Evolutionary conservation across 2,329 filamentous ascomycete species (phyloP).

Genomic region (Botryotinia globosa): DNA sequence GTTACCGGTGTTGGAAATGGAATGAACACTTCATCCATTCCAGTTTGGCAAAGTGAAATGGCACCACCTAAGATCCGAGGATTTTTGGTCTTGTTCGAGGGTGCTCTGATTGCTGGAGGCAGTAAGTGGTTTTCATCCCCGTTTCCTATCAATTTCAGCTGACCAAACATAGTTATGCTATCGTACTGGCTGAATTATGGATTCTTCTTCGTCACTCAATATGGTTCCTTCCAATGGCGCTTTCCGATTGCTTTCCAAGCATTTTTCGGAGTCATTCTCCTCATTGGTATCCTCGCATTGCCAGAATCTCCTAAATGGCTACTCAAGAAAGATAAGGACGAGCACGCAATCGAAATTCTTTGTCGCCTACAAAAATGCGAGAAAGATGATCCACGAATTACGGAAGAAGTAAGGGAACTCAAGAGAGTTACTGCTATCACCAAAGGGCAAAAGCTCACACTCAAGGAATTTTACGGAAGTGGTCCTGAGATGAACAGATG

Average conservation of each 20-base stretch:
- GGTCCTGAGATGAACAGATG: slow-evolving; percentile 51
- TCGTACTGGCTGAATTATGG: slow-evolving; percentile 61
- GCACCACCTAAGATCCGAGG: slow-evolving; percentile 56
- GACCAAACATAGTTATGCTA: slow-evolving; percentile 30
- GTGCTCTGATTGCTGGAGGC: slow-evolving; percentile 55
- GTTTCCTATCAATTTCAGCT: neutral
- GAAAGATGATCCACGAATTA: slow-evolving; percentile 21
- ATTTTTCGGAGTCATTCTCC: slow-evolving; percentile 57
- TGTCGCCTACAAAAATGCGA: slow-evolving; percentile 29
- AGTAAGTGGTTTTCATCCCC: slow-evolving; percentile 30
- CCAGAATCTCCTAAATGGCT: slow-evolving; percentile 53
- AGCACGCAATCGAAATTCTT: slow-evolving; percentile 32
- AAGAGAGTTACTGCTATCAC: slow-evolving; percentile 40
- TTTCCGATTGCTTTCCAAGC: slow-evolving; percentile 61
- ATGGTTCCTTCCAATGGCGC: slow-evolving; percentile 53
- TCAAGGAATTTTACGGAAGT: slow-evolving; percentile 26
- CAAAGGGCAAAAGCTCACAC: slow-evolving; percentile 32
- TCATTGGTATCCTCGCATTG: slow-evolving; percentile 50
- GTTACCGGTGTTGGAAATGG: slow-evolving; percentile 52
- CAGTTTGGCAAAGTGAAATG: slow-evolving; percentile 61
- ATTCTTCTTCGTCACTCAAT: slow-evolving; percentile 54
- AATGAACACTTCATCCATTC: slow-evolving; percentile 49
- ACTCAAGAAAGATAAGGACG: slow-evolving; percentile 21
- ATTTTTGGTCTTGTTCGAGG: slow-evolving; percentile 61
- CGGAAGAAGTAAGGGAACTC: slow-evolving; percentile 31